phyloP scores from a whole-genome alignment of 148 eudicot species.

The Persicaria maculosa region DNA sequence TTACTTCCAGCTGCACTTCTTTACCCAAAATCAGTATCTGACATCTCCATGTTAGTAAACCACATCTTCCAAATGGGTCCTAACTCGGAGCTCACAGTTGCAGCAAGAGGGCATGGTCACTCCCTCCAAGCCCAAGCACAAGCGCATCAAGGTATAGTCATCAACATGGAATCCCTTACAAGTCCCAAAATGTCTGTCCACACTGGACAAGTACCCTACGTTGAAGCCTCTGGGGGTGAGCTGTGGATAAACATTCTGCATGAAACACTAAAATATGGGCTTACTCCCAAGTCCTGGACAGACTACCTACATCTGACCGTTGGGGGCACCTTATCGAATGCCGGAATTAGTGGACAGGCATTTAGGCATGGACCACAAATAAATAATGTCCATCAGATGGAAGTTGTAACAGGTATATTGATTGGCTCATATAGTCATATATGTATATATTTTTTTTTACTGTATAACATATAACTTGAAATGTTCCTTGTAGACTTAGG shows the following conservation, averaged over 20 bases:
- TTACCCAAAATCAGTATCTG: constrained; percentile 68
- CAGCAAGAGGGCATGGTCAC: constrained; percentile 94
- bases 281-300: constrained; percentile 63
- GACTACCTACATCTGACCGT: constrained; percentile 54
- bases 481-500: background rate
- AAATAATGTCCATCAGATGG: constrained; percentile 49
- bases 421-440: too few relatives aligned
- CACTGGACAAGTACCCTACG: constrained; percentile 41
- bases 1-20: constrained; percentile 60
- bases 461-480: background rate
- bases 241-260: constrained; percentile 55
- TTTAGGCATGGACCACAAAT: constrained; percentile 56
- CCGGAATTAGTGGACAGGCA: constrained; percentile 57
- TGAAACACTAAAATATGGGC: constrained; percentile 30
- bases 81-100: constrained; percentile 49
- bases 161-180: constrained; percentile 72
- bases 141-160: constrained; percentile 56
- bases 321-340: constrained; percentile 67
- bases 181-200: constrained; percentile 47
- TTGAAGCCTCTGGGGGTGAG: constrained; percentile 49
- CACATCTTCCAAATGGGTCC: constrained; percentile 53
- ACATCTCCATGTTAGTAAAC: constrained; percentile 53
- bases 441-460: too few relatives aligned
- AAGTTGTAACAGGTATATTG: constrained; percentile 50
- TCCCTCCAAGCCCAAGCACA: constrained; percentile 88